phyloP scores from a whole-genome alignment of 805 yeast genomes.

The Metschnikowia lunata region DNA sequence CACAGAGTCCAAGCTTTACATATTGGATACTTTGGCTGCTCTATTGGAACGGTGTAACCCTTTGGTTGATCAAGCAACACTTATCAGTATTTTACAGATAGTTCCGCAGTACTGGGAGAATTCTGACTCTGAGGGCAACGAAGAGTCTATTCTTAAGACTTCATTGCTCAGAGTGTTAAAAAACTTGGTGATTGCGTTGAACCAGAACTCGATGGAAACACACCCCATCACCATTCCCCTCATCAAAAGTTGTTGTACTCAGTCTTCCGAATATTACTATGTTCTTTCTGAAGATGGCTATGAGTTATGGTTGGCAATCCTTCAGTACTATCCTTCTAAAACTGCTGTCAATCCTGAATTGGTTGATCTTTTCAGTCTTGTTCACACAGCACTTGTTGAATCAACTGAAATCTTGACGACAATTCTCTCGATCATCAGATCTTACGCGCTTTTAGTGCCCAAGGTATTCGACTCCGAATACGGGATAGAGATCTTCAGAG shows the following conservation, averaged over 20 bases:
- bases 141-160: slow-evolving; percentile 37
- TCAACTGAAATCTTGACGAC: slow-evolving; percentile 74
- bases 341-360: slow-evolving; percentile 35
- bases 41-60: slow-evolving; percentile 65
- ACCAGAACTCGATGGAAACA: slow-evolving; percentile 44
- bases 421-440: slow-evolving; percentile 55
- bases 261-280: slow-evolving; percentile 35
- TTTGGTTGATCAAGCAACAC: slow-evolving; percentile 46
- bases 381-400: slow-evolving; percentile 55
- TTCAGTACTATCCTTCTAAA: slow-evolving; percentile 55
- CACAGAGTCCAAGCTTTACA: slow-evolving; percentile 73
- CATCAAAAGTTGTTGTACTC: slow-evolving; percentile 59
- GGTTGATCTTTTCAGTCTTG: slow-evolving; percentile 43
- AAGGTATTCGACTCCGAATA: slow-evolving; percentile 32
- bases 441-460: slow-evolving; percentile 53
- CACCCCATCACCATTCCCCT: slow-evolving; percentile 62
- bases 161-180: slow-evolving; percentile 50
- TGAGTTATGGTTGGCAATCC: slow-evolving; percentile 72
- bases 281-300: slow-evolving; percentile 80
- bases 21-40: slow-evolving; percentile 63
- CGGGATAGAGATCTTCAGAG: slow-evolving; percentile 42
- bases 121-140: slow-evolving; percentile 37
- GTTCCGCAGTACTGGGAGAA: slow-evolving; percentile 78
- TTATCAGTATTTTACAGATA: slow-evolving; percentile 46
- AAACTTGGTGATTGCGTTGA: slow-evolving; percentile 53